These are phyloP conservation scores for Aspergillus asperescens DNA, from an alignment of 495 filamentous ascomycete species.

Conservation along the genomic window DNA sequence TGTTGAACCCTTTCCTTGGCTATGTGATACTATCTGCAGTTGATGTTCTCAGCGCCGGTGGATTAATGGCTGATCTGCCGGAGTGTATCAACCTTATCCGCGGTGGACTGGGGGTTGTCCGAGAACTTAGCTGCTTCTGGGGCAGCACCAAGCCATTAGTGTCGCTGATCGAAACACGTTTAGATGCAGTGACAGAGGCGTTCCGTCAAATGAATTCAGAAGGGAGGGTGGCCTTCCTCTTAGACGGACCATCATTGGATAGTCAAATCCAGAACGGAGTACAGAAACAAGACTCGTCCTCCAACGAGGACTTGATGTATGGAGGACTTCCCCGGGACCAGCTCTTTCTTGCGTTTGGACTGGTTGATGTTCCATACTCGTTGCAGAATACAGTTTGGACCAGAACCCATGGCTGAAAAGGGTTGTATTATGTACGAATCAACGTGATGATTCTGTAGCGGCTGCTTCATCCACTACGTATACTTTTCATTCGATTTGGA, in stretches of 20 bases:
- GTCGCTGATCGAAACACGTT: slow-evolving; percentile 26
- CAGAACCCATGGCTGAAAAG: slow-evolving; percentile 13
- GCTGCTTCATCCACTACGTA: too few species aligned
- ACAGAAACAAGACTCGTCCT: slow-evolving; percentile 17
- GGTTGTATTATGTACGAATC: not conserved
- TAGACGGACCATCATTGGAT: slow-evolving; percentile 31
- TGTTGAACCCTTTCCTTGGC: slow-evolving; percentile 41
- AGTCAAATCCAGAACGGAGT: slow-evolving; percentile 25
- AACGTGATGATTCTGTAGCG: slow-evolving; percentile 4
- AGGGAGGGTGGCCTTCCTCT: slow-evolving; percentile 31
- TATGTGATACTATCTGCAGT: slow-evolving; percentile 43
- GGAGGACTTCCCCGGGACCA: slow-evolving; percentile 30
- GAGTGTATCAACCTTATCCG: slow-evolving; percentile 44
- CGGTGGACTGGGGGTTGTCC: slow-evolving; percentile 36
- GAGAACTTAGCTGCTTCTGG: slow-evolving; percentile 34
- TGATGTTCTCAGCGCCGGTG: slow-evolving; percentile 43
- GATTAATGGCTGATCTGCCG: slow-evolving; percentile 27
- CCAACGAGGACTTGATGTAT: slow-evolving; percentile 34
- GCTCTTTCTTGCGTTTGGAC: slow-evolving; percentile 31
- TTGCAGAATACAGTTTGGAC: slow-evolving; percentile 29
- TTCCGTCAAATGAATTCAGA: slow-evolving; percentile 21
- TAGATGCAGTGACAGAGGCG: slow-evolving; percentile 27
- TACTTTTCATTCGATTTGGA: too few species aligned
- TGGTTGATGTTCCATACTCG: slow-evolving; percentile 22
- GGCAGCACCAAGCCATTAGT: slow-evolving; percentile 26